These are phyloP conservation scores for Pueraria montana DNA, from an alignment of 306 rosid genomes.

Conservation along the genomic window DNA sequence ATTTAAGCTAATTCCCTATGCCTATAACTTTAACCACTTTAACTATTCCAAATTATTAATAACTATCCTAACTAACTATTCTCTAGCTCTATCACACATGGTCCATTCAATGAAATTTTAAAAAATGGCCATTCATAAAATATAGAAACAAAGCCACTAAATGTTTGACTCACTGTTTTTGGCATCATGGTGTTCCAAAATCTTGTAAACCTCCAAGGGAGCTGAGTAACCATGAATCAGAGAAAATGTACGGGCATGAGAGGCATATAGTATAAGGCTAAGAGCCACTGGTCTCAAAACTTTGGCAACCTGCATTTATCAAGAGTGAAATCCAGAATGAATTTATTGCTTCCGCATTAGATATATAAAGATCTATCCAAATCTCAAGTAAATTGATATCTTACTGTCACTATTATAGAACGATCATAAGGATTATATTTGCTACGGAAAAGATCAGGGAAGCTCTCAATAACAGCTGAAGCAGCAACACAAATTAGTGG, in stretches of 20 bases:
- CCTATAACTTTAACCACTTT: neutral
- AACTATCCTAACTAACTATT: neutral
- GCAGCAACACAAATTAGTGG: slow-evolving; percentile 97
- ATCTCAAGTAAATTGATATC: slow-evolving; percentile 32
- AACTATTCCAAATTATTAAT: neutral
- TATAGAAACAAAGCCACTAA: slow-evolving; percentile 21
- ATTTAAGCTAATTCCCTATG: neutral
- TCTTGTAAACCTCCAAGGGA: slow-evolving; percentile 90
- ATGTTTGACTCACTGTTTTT: slow-evolving; percentile 63
- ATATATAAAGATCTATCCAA: slow-evolving; percentile 30
- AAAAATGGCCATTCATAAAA: neutral
- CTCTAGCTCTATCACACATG: neutral
- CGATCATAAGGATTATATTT: slow-evolving; percentile 63
- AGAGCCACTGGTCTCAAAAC: slow-evolving; percentile 83
- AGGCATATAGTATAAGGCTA: slow-evolving; percentile 78
- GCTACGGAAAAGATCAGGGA: slow-evolving; percentile 86
- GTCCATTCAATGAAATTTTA: slow-evolving; percentile 14
- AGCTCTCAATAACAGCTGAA: slow-evolving; percentile 95
- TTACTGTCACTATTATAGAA: slow-evolving; percentile 67
- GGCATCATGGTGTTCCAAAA: slow-evolving; percentile 84
- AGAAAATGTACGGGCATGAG: slow-evolving; percentile 98
- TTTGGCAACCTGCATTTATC: slow-evolving; percentile 72
- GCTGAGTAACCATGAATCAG: slow-evolving; percentile 93
- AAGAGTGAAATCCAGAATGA: slow-evolving; percentile 16
- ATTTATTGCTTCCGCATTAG: slow-evolving; percentile 37